Percentiles rank a stretch among this genome's conserved stretches.
These are phyloP conservation scores for carrot (Daucus carota) DNA, from an alignment of 129 eudicot genomes.

Conservation along the genomic window DNA sequence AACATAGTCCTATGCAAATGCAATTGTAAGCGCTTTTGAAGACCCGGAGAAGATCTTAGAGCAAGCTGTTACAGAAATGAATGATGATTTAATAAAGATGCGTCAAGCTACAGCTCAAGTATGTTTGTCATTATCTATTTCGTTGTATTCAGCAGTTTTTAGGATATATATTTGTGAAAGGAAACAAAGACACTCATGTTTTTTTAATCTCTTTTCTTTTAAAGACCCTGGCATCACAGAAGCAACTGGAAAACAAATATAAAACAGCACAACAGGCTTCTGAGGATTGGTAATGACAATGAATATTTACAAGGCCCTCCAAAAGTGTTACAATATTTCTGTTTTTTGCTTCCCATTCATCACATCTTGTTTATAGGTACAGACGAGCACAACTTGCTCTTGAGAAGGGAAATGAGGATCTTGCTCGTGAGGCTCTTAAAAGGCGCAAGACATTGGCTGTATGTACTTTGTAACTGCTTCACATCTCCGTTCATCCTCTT, in stretches of 20 bases:
- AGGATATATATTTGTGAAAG: not conserved
- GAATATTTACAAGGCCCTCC: not conserved
- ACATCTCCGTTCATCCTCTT: not conserved
- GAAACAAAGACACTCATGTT: not conserved
- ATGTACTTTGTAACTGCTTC: constrained; percentile 16
- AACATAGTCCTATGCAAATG: constrained; percentile 87
- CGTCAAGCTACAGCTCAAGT: constrained; percentile 99
- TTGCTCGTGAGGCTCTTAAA: constrained; percentile 98
- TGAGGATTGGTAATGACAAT: constrained; percentile 73
- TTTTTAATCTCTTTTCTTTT: constrained; percentile 4
- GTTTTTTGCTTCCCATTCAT: not conserved
- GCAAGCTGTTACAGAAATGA: constrained; percentile 89
- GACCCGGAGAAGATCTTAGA: constrained; percentile 98
- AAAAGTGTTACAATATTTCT: not conserved
- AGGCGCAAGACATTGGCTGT: constrained; percentile 96
- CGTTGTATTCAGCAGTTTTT: constrained; percentile 10
- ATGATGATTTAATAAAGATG: constrained; percentile 86
- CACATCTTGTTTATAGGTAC: constrained; percentile 45
- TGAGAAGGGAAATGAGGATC: constrained; percentile 93
- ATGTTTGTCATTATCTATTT: constrained; percentile 12
- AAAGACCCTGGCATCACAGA: constrained; percentile 96
- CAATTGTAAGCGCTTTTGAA: constrained; percentile 76
- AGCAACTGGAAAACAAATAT: constrained; percentile 85
- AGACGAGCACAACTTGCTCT: constrained; percentile 92
- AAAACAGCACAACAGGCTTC: constrained; percentile 89